Conservation (phyloP, 345 rosid species). For the Bretschneidera sinensis region DNA sequence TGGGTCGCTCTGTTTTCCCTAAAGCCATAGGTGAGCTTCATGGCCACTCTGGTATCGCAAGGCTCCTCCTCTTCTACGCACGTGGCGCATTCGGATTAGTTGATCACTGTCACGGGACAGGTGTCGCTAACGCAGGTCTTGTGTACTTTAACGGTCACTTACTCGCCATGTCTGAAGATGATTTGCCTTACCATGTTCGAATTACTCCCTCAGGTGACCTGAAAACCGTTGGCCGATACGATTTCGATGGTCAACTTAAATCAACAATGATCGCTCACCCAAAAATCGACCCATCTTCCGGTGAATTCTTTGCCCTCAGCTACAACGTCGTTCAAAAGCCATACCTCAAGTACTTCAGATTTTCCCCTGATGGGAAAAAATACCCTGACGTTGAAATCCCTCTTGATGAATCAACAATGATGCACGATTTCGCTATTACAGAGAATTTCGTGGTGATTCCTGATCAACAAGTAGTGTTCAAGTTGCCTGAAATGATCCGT, state of each 20-base stretch:
- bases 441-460: constrained; percentile 83
- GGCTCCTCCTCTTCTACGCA: constrained; percentile 65
- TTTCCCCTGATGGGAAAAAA: constrained; percentile 58
- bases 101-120: constrained; percentile 62
- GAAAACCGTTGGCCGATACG: constrained; percentile 61
- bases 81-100: constrained; percentile 66
- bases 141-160: constrained; percentile 68
- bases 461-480: constrained; percentile 91
- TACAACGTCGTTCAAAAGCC: constrained; percentile 82
- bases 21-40: constrained; percentile 90
- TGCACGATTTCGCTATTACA: constrained; percentile 91
- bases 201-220: constrained; percentile 60
- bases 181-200: constrained; percentile 79
- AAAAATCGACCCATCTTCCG: constrained; percentile 62
- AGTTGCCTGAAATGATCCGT: constrained; percentile 67
- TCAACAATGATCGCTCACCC: constrained; percentile 96
- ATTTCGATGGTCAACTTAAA: constrained; percentile 54
- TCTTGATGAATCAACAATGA: constrained; percentile 71
- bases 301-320: constrained; percentile 73
- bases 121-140: constrained; percentile 89
- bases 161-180: constrained; percentile 90
- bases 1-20: constrained; percentile 69
- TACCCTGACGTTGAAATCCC: constrained; percentile 83
- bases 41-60: constrained; percentile 74
- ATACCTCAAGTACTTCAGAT: constrained; percentile 65